Evolutionary conservation across 2,329 filamentous ascomycete genomes (phyloP).

Genomic region (Ascochyta pisi): DNA sequence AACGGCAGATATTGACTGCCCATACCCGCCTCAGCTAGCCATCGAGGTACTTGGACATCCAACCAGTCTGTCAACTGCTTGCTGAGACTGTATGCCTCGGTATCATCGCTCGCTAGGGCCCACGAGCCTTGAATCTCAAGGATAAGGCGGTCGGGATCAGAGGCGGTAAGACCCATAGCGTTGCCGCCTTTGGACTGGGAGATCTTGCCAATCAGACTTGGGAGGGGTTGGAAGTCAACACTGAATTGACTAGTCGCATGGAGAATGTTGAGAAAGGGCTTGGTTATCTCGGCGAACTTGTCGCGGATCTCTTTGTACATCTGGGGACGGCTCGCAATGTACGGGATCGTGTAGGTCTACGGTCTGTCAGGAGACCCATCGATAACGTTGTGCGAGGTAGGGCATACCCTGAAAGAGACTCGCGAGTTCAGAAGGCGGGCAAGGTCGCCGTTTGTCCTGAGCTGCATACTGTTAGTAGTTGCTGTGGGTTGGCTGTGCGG

Average conservation of each 20-base stretch:
- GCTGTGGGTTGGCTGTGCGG: no score
- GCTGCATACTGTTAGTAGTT: constrained; percentile 3
- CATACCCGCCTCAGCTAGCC: constrained; percentile 34
- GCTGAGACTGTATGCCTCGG: constrained; percentile 17
- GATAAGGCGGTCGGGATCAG: constrained; percentile 30
- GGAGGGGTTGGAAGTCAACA: constrained; percentile 36
- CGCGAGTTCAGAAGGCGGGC: constrained; percentile 20
- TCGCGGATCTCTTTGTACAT: constrained; percentile 47
- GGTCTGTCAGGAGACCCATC: constrained; percentile 2
- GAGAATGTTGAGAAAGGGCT: constrained; percentile 27
- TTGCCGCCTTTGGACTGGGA: constrained; percentile 32
- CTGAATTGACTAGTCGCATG: constrained; percentile 27
- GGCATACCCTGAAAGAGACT: constrained; percentile 31
- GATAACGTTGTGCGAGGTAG: background rate
- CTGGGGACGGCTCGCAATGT: constrained; percentile 33
- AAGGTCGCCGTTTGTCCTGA: constrained; percentile 24
- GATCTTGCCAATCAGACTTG: constrained; percentile 24
- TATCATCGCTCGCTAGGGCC: constrained; percentile 24
- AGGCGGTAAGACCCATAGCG: constrained; percentile 31
- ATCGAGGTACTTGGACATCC: constrained; percentile 27
- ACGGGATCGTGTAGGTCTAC: constrained; percentile 36
- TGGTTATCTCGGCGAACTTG: constrained; percentile 35
- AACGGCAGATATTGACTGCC: constrained; percentile 26
- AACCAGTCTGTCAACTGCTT: constrained; percentile 33
- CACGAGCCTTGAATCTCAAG: constrained; percentile 32